Evolutionary conservation across 441 rosid species (phyloP), one percentile per base, ranked within the genome.

Genomic region (Eutrema salsugineum): DNA sequence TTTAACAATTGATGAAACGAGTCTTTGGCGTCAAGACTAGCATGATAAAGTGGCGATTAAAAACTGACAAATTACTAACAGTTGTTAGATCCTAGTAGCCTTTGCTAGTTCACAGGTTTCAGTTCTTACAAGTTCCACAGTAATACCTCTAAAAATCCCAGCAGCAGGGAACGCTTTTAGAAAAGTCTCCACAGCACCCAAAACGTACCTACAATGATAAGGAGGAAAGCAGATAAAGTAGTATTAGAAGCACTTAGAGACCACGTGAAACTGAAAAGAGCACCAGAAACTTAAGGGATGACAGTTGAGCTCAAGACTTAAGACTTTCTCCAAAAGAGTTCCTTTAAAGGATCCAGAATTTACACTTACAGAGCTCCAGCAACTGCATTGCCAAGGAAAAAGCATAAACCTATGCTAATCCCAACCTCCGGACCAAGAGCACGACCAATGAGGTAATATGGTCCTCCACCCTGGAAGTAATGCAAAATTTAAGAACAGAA

Each of bases 401-500:
- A 96, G 81, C 99, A 96, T 64, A 96, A 84, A 74, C 99, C 99
- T 81, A 96, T 96, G 80, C 99, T 96, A 70, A 96, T 90, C 76
- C 99, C 99, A 73, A 96, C 97, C 88, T 96, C 98, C 15, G 99
- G 99, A 76, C 99, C 99, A 83, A 96, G 93, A 63, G 99, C 98
- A 58, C 99, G 99, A 60, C 98, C 99, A 80, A 96, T 96, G 79
- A 96, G 97, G 81, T 96, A 96, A 82, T 96, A 96, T 51, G 99
- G 99, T 38, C 99, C 99, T 44, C 99, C 99, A 79, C 99, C 81
- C 81, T 78, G 76, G 58, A 58, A 58, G 49, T 61, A 28, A 33
- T 17, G 36, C 60, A 73, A 69, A 50, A 43, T 5, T 42, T 55
- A 33, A 54, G 50, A 24, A 16, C 48, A 50, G 28, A 49, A 49